Evolutionary conservation across 225 moss, liverwort and hornwort species (phyloP).

Genomic region (Asterella californica): DNA sequence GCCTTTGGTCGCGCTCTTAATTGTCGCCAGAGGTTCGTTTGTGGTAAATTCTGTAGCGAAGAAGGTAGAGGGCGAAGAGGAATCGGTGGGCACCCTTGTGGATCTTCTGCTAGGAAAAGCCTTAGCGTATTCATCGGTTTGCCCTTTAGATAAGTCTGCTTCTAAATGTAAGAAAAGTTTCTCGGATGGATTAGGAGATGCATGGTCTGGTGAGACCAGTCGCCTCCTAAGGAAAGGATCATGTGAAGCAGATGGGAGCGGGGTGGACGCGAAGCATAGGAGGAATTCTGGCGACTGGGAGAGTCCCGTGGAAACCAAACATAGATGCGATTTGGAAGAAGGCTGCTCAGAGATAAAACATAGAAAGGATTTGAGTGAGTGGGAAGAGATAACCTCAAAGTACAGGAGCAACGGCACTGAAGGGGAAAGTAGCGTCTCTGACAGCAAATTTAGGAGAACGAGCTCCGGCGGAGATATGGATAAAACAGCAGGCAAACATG

Average conservation of each 20-base stretch:
- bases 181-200: constrained; percentile 57
- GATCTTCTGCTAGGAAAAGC: constrained; percentile 97
- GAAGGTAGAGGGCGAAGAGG: constrained; percentile 73
- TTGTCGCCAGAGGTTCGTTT: constrained; percentile 67
- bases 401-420: constrained; percentile 52
- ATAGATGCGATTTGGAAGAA: constrained; percentile 81
- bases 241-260: constrained; percentile 57
- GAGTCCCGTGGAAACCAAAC: constrained; percentile 50
- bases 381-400: constrained; percentile 87
- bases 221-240: constrained; percentile 55
- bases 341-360: constrained; percentile 68
- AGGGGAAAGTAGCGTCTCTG: constrained; percentile 52
- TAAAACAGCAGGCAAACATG: constrained; percentile 43
- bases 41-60: constrained; percentile 53
- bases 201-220: constrained; percentile 62
- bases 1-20: constrained; percentile 76
- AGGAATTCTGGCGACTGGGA: constrained; percentile 65
- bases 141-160: constrained; percentile 67
- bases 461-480: constrained; percentile 66
- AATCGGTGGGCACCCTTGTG: constrained; percentile 87
- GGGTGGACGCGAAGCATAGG: constrained; percentile 59
- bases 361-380: constrained; percentile 69
- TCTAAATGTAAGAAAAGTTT: constrained; percentile 55
- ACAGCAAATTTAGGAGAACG: constrained; percentile 74
- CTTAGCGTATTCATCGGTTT: constrained; percentile 74